Conservation (phyloP, 768 basidiomycete species). For the Amylocystis lapponica region DNA sequence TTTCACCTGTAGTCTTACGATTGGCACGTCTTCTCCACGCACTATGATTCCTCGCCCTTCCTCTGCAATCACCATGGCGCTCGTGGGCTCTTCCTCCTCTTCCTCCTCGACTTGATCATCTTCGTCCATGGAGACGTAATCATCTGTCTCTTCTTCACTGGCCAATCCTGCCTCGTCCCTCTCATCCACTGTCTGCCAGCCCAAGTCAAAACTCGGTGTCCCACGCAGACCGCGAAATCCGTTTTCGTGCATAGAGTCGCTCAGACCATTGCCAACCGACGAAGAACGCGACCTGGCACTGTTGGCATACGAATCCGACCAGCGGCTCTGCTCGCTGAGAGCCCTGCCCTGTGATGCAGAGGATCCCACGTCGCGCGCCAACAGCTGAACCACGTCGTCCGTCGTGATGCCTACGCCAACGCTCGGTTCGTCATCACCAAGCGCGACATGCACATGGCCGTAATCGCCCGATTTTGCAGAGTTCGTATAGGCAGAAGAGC, state of each 20-base stretch:
- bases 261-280: slow-evolving; percentile 46
- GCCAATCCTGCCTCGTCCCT: slow-evolving; percentile 57
- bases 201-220: slow-evolving; percentile 71
- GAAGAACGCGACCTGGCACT: slow-evolving; percentile 67
- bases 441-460: slow-evolving; percentile 59
- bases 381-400: slow-evolving; percentile 58
- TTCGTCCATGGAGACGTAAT: slow-evolving; percentile 30
- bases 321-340: slow-evolving; percentile 58
- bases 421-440: slow-evolving; percentile 51
- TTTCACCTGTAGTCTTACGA: slow-evolving; percentile 58
- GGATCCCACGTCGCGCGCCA: slow-evolving; percentile 46
- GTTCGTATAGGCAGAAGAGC: slow-evolving; percentile 75
- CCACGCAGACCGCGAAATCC: slow-evolving; percentile 37
- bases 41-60: slow-evolving; percentile 84
- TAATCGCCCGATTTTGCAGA: slow-evolving; percentile 65
- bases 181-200: slow-evolving; percentile 70
- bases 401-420: slow-evolving; percentile 51
- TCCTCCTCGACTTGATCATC: slow-evolving; percentile 39
- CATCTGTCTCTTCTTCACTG: slow-evolving; percentile 49
- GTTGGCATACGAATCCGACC: slow-evolving; percentile 68
- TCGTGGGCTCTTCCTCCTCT: slow-evolving; percentile 64
- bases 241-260: slow-evolving; percentile 35
- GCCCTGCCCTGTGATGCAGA: slow-evolving; percentile 42
- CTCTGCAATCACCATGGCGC: slow-evolving; percentile 73
- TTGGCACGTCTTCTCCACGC: slow-evolving; percentile 56